Evolutionary conservation across 2,329 filamentous ascomycete genomes (phyloP).

Genomic region (Emericellopsis cladophorae): DNA sequence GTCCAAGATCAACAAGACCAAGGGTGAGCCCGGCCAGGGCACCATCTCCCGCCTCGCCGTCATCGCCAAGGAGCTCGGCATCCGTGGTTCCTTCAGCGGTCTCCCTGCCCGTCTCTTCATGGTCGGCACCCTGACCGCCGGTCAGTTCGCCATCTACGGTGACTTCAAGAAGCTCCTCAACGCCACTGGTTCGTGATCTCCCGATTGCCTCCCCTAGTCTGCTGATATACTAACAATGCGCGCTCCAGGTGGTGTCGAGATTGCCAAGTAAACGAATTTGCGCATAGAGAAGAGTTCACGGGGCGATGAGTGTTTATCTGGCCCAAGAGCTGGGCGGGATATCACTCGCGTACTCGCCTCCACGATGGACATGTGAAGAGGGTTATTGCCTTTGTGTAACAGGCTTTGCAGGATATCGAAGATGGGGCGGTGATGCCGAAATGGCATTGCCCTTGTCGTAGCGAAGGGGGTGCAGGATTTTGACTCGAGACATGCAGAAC

Average conservation of each 20-base stretch:
- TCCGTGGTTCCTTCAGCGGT: conserved; percentile 68
- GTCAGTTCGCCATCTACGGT: conserved; percentile 81
- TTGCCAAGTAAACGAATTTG: conserved; percentile 9
- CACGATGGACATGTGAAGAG: no score
- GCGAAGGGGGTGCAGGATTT: not conserved
- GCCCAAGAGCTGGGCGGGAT: no score
- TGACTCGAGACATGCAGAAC: not conserved
- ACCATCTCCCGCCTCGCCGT: conserved; percentile 72
- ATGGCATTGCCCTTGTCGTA: no score
- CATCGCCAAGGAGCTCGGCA: conserved; percentile 75
- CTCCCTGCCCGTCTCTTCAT: conserved; percentile 57
- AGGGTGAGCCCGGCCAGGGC: conserved; percentile 75
- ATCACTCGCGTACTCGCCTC: no score
- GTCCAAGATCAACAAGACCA: conserved; percentile 92
- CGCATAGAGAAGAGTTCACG: not conserved
- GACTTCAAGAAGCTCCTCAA: conserved; percentile 57
- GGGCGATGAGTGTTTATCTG: no score
- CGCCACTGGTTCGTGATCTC: conserved; percentile 36
- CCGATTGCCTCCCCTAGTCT: no score
- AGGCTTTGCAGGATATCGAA: no score
- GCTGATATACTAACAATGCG: no score
- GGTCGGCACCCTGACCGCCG: conserved; percentile 61
- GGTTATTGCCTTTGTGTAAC: no score
- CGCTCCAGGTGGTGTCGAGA: conserved; percentile 37
- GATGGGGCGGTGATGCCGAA: no score